A percentile compares a stretch with the other conserved stretches of the same genome.
phyloP scores from a whole-genome alignment of 345 rosid genomes.

The Salix exigua region DNA sequence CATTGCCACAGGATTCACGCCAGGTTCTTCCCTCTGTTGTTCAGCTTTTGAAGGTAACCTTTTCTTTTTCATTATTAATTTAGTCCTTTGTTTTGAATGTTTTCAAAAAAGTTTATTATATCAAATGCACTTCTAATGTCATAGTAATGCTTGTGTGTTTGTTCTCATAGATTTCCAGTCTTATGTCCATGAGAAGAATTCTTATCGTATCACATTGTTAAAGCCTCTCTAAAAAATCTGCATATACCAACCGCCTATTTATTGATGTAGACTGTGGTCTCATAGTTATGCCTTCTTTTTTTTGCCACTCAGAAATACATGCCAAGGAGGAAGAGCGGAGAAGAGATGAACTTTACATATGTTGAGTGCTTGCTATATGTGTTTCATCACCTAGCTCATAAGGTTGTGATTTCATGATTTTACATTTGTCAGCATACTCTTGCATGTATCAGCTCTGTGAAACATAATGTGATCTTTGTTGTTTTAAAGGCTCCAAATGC shows the following conservation, averaged over 20 bases:
- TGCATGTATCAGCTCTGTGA: background rate
- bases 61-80: background rate
- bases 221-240: background rate
- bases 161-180: slow-evolving; percentile 3
- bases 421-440: slow-evolving; percentile 1
- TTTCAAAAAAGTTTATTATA: background rate
- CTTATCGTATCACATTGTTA: background rate
- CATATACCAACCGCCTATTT: background rate
- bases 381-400: slow-evolving; percentile 87
- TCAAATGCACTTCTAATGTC: background rate
- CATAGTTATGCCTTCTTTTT: background rate
- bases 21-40: slow-evolving; percentile 90
- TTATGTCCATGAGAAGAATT: background rate
- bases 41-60: slow-evolving; percentile 75
- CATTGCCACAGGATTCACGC: slow-evolving; percentile 87
- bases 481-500: slow-evolving; percentile 87
- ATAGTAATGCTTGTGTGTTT: background rate
- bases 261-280: background rate
- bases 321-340: slow-evolving; percentile 89
- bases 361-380: slow-evolving; percentile 90
- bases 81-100: background rate
- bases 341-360: slow-evolving; percentile 90
- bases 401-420: slow-evolving; percentile 45
- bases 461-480: slow-evolving; percentile 25
- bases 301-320: slow-evolving; percentile 60